Conservation (phyloP, 2,329 filamentous ascomycete genomes). For the Sclerotinia subarctica region DNA sequence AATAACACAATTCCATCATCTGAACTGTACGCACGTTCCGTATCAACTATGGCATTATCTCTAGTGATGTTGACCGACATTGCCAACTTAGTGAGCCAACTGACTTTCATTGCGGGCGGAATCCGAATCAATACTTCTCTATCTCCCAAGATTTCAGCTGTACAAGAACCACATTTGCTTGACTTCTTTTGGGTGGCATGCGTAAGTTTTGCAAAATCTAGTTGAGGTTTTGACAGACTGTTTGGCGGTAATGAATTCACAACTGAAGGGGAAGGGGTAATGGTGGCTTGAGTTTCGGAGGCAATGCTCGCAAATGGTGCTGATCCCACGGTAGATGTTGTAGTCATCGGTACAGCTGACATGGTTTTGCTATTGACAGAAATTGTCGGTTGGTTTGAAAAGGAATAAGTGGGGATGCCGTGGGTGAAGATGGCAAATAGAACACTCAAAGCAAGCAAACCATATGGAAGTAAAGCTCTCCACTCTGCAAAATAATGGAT, state of each 20-base stretch:
- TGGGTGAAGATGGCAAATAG: constrained; percentile 28
- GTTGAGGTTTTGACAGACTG: constrained; percentile 45
- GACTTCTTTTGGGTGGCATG: constrained; percentile 23
- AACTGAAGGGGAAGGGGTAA: constrained; percentile 37
- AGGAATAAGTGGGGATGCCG: constrained; percentile 28
- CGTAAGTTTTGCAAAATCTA: constrained; percentile 34
- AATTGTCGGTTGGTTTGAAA: constrained; percentile 27
- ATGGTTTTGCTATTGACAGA: constrained; percentile 38
- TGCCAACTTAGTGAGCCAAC: constrained; percentile 56
- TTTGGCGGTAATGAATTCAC: constrained; percentile 39
- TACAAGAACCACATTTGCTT: constrained; percentile 42
- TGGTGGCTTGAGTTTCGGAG: constrained; percentile 29
- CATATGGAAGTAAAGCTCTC: constrained; percentile 32
- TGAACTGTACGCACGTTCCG: constrained; percentile 42
- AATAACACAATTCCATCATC: constrained; percentile 41
- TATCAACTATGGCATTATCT: constrained; percentile 47
- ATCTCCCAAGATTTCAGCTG: constrained; percentile 46
- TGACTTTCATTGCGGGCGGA: constrained; percentile 48
- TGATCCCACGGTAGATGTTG: constrained; percentile 28
- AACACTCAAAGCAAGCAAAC: constrained; percentile 32
- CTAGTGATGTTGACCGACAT: constrained; percentile 55
- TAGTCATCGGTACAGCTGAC: constrained; percentile 31
- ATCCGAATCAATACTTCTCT: constrained; percentile 55
- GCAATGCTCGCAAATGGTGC: constrained; percentile 26
- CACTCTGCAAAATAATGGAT: constrained; percentile 28